These are phyloP conservation scores for Lagerstroemia speciosa DNA, from an alignment of 345 rosid genomes.

Conservation along the genomic window DNA sequence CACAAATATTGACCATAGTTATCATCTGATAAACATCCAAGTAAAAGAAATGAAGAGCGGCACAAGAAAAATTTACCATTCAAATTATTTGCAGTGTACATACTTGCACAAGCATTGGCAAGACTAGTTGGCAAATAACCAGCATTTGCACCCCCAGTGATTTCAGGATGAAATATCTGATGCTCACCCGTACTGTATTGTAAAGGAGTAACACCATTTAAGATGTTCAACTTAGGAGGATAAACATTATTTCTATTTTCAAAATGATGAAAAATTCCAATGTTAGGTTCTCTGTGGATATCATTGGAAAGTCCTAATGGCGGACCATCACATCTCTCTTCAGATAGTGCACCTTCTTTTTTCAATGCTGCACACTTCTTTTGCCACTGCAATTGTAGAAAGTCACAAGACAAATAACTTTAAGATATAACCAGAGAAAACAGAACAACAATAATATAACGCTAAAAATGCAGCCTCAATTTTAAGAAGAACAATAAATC, in stretches of 20 bases:
- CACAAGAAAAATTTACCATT: slow-evolving; percentile 1
- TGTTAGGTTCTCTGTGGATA: slow-evolving; percentile 57
- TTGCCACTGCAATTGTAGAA: slow-evolving; percentile 49
- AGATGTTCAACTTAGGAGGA: slow-evolving; percentile 26
- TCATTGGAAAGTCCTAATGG: slow-evolving; percentile 40
- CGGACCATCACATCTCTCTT: slow-evolving; percentile 27
- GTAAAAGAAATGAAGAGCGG: neutral
- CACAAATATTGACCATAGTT: neutral
- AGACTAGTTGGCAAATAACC: slow-evolving; percentile 22
- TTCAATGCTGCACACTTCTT: slow-evolving; percentile 45
- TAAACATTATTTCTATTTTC: slow-evolving; percentile 29
- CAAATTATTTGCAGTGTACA: neutral
- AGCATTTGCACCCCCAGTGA: slow-evolving; percentile 26
- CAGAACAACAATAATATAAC: neutral
- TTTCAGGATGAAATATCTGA: slow-evolving; percentile 61
- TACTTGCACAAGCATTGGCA: slow-evolving; percentile 4
- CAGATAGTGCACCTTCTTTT: slow-evolving; percentile 28
- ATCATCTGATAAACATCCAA: neutral
- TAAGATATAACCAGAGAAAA: neutral
- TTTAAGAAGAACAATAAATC: too few relatives aligned
- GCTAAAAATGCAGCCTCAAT: too few relatives aligned
- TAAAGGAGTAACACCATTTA: slow-evolving; percentile 85
- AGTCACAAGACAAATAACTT: neutral
- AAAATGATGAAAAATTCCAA: slow-evolving; percentile 38
- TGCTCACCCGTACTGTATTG: slow-evolving; percentile 65